Evolutionary conservation across 306 rosid species (phyloP), one percentile per base, ranked within the genome.

Genomic region (Myrica gale): DNA sequence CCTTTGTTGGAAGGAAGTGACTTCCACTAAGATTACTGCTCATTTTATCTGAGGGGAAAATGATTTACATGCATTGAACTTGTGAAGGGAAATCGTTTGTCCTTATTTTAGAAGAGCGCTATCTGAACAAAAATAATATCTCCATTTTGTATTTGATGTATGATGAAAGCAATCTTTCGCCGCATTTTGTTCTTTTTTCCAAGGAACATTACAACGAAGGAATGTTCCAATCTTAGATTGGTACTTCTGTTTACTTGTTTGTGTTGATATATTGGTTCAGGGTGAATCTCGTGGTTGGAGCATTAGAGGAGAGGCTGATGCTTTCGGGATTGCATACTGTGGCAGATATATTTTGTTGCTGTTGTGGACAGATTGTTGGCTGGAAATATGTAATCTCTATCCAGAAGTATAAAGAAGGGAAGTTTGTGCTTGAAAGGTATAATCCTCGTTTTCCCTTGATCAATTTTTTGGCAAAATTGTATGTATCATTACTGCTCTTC

Each of bases 341-440:
- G 57, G 89, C 87, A 1, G 98, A 93, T 72, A 85, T 88, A 63
- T 91, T 90, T 88, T 93, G 97, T 85, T 93, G 98, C 85, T 79
- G 78, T 61, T 93, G 98, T 76, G 96, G 98, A 65, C 97, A 93
- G 79, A 91, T 90, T 39, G 82, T 91, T n/a, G 98, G 98, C 69
- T 93, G 98, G 98, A 93, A 93, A 93, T 93, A 93, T 74, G 94
- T 93, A 90, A 74, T 80, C 79, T 71, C 68, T 83, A 76, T 52
- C 76, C 98, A 93, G 74, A 88, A 93, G 82, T 91, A 91, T 74
- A 93, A 93, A 82, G 97, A 93, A 81, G 98, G 97, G 65, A 93
- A 87, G 88, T 91, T 84, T 82, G 92, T 93, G 62, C 98, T 93
- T 74, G 98, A 93, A 85, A 93, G 96, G 98, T 93, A 88, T 68